Evolutionary conservation across 2,329 filamentous ascomycete species (phyloP), one percentile per base, ranked within the genome.

Genomic region (Paecilomyces formosus): DNA sequence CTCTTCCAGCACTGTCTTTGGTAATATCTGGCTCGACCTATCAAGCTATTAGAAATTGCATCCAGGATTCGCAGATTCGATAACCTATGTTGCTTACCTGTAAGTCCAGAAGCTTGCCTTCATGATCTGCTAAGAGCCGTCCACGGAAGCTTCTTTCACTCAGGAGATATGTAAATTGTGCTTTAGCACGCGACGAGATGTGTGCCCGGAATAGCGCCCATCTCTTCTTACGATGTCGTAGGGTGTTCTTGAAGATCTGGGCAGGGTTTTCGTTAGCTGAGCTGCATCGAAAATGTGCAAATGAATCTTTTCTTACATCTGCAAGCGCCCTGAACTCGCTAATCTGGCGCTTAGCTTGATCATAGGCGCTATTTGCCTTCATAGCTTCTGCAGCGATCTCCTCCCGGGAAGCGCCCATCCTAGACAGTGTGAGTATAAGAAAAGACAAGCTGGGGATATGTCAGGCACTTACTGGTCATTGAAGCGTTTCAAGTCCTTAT

Each of bases 121-220:
- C 78, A 75, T 97, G 93, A 67, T 96, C 87, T 50, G 96, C 83
- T 22, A 87, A 78, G 58, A 99, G 83, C 62, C 84, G 85, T 58
- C 94, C 94, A 52, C 92, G 86, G 76, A 96, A 99, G 22, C 89
- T 88, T 67, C 94, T 87, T 74, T 97, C 92, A 68, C 87, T 90
- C 59, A 99, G 84, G 13, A 97, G 82, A 69, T 94, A 95, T 56
- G 85, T 88, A 74, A 99, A 99, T 61, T 90, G 90, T 56, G 88
- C 87, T 55, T 91, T 87, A 53, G 94, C 90, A 57, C 89, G 85
- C n/a, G 88, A 85, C 39, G 92, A 93, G 67, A 99, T 97, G 65
- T 87, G 85, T 26, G 86, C 83, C 66, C 93, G 88, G 74, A 99
- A 97, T 55, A 83, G 80, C 58, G 85, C 81, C 89, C 92, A 99